phyloP scores from a whole-genome alignment of 345 rosid genomes.

The Moricandia moricandioides region DNA sequence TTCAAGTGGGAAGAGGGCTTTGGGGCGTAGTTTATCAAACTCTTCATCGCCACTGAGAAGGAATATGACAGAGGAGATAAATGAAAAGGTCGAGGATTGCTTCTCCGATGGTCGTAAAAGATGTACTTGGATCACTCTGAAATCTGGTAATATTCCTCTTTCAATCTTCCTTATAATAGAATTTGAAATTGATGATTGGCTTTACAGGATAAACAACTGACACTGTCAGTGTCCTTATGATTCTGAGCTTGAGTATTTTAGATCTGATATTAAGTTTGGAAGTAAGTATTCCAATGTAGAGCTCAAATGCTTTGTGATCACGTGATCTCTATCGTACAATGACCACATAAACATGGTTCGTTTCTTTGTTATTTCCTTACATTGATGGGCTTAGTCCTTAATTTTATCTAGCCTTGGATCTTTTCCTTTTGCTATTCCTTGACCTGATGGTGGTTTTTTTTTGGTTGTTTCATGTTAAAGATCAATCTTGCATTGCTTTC shows the following conservation, averaged over 20 bases:
- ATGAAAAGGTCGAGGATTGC: slow-evolving; percentile 39
- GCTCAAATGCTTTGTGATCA: background rate
- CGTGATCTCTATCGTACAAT: background rate
- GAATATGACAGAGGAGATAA: slow-evolving; percentile 44
- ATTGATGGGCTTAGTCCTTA: background rate
- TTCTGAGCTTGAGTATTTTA: background rate
- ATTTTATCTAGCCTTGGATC: background rate
- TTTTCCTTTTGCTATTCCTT: background rate
- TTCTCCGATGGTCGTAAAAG: slow-evolving; percentile 54
- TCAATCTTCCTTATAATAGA: background rate
- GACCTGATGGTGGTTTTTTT: background rate
- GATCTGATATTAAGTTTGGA: background rate
- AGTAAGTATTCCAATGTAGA: slow-evolving; percentile 1
- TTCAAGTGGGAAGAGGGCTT: slow-evolving; percentile 48
- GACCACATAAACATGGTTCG: background rate
- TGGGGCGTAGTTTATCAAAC: slow-evolving; percentile 30
- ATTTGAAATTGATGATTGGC: background rate
- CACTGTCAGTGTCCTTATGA: background rate
- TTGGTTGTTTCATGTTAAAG: slow-evolving; percentile 29
- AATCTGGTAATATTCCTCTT: slow-evolving; percentile 47
- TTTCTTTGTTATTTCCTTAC: slow-evolving; percentile 3
- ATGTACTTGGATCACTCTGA: slow-evolving; percentile 78
- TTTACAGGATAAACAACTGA: no score
- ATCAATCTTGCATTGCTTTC: slow-evolving; percentile 61
- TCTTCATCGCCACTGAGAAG: slow-evolving; percentile 36